These are phyloP conservation scores for Nidula niveotomentosa DNA, from an alignment of 1,284 basidiomycete species.

Conservation along the genomic window DNA sequence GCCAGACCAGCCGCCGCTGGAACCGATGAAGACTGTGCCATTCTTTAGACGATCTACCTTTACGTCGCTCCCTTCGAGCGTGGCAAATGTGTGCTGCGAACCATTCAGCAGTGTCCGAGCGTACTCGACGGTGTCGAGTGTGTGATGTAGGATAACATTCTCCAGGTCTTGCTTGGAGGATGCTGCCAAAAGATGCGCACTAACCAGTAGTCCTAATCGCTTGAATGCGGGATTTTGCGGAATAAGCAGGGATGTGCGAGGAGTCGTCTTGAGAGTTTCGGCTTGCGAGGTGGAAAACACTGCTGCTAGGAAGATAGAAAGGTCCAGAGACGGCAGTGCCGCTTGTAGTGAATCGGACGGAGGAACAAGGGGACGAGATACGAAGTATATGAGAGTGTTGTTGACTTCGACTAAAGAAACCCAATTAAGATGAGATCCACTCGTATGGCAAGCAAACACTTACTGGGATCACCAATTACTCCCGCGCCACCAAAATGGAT, in stretches of 20 bases:
- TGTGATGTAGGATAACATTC: constrained; percentile 85
- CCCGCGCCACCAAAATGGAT: constrained; percentile 87
- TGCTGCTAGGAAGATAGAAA: constrained; percentile 90
- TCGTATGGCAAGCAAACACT: constrained; percentile 21
- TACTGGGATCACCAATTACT: constrained; percentile 77
- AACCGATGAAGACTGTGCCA: constrained; percentile 48
- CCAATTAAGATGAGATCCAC: neutral
- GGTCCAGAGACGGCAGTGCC: constrained; percentile 78
- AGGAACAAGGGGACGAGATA: constrained; percentile 81
- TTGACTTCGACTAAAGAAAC: constrained; percentile 60
- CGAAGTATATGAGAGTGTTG: constrained; percentile 87
- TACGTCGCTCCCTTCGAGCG: constrained; percentile 74
- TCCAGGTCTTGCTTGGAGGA: constrained; percentile 79
- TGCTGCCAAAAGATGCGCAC: constrained; percentile 81
- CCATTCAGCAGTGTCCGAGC: constrained; percentile 59
- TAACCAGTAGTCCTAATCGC: constrained; percentile 81
- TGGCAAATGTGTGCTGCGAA: constrained; percentile 67
- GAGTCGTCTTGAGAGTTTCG: constrained; percentile 62
- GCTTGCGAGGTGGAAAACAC: constrained; percentile 85
- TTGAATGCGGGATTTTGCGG: constrained; percentile 90
- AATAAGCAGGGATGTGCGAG: constrained; percentile 82
- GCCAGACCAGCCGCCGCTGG: constrained; percentile 76
- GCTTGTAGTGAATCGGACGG: constrained; percentile 84
- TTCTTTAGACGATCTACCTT: constrained; percentile 54
- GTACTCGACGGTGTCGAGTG: constrained; percentile 80